Conservation (phyloP, 192 early-diverging fungal genomes). For the Coemansia aciculifera region DNA sequence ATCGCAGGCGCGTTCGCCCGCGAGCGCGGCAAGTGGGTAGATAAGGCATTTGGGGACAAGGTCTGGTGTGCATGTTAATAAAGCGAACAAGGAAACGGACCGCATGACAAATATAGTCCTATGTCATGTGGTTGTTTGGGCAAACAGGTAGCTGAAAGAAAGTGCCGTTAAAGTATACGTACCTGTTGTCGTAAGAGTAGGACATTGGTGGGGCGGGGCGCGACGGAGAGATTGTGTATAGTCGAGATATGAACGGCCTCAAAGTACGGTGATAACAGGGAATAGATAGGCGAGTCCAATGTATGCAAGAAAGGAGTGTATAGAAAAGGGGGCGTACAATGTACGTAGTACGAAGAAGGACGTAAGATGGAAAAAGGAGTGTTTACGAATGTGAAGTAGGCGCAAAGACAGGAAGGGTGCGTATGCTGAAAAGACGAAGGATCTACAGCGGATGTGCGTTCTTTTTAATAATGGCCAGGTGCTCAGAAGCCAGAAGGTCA, state of each 20-base stretch:
- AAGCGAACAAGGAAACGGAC: constrained; percentile 6
- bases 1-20: background rate
- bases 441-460: constrained; percentile 17
- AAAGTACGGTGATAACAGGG: background rate
- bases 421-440: constrained; percentile 6
- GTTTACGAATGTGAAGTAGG: background rate
- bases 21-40: background rate
- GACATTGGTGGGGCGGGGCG: constrained; percentile 29
- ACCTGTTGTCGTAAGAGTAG: constrained; percentile 52
- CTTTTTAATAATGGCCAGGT: constrained; percentile 3
- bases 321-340: constrained; percentile 5
- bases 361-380: background rate
- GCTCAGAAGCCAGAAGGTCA: background rate
- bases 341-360: background rate
- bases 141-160: background rate
- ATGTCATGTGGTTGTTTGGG: background rate
- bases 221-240: background rate
- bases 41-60: background rate
- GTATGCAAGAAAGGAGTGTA: background rate
- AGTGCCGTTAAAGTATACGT: background rate
- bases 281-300: background rate
- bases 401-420: background rate
- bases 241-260: background rate
- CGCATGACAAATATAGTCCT: constrained; percentile 12
- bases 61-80: background rate